A percentile compares a stretch with the other conserved stretches of the same genome.
Conservation (phyloP, 352 stramenopile genomes). For the Globisporangium emineosum region DNA sequence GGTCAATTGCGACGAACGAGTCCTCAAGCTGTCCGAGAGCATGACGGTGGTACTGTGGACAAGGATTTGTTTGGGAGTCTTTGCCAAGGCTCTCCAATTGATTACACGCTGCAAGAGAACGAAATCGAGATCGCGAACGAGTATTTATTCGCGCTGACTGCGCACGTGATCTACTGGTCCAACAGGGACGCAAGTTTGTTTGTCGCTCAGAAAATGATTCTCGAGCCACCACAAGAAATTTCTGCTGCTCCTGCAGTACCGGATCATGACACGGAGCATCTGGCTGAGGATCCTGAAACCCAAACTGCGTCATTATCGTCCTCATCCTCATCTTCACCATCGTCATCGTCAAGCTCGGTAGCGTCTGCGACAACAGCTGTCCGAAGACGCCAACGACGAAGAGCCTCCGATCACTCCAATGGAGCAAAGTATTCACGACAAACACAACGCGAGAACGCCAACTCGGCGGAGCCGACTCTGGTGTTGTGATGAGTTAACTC, state of each 20-base stretch:
- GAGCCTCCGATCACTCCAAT: neutral
- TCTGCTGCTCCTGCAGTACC: conserved; percentile 5
- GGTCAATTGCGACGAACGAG: conserved; percentile 2
- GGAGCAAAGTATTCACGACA: conserved; percentile 2
- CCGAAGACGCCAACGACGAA: conserved; percentile 13
- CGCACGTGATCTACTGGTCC: conserved; percentile 91
- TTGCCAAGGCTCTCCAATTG: conserved; percentile 69
- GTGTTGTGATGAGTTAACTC: neutral
- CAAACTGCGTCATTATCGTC: conserved; percentile 18
- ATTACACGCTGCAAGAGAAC: conserved; percentile 92
- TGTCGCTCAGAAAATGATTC: conserved; percentile 84
- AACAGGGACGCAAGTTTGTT: conserved; percentile 92
- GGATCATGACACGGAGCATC: neutral
- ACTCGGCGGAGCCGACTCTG: neutral
- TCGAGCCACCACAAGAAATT: conserved; percentile 53
- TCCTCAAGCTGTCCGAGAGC: conserved; percentile 19
- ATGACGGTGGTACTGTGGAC: conserved; percentile 38
- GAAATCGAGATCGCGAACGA: conserved; percentile 94
- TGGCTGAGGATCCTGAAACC: conserved; percentile 8
- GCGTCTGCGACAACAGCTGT: neutral
- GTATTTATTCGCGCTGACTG: conserved; percentile 90
- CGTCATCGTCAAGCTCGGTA: neutral
- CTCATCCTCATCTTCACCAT: conserved; percentile 1
- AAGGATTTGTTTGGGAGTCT: conserved; percentile 54
- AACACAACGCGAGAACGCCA: neutral